Conservation (phyloP, 352 stramenopile species). For the Halophytophthora batemanensis region DNA sequence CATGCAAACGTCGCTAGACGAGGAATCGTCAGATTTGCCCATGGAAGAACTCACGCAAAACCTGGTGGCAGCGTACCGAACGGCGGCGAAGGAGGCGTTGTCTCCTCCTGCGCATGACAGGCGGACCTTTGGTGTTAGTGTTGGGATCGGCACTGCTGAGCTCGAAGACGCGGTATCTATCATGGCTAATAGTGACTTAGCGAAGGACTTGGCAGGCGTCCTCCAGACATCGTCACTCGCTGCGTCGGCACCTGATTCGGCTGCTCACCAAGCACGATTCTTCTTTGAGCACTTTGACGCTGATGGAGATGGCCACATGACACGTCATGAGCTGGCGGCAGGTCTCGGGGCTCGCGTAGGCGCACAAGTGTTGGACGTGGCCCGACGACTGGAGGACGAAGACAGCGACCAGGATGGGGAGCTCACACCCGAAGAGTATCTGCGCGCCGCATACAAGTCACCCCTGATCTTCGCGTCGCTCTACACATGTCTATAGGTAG, state of each 20-base stretch:
- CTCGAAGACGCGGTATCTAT: slow-evolving; percentile 14
- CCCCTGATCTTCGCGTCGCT: slow-evolving; percentile 36
- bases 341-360: not conserved
- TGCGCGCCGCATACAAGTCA: slow-evolving; percentile 29
- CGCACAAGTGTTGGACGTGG: slow-evolving; percentile 30
- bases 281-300: slow-evolving; percentile 41
- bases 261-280: slow-evolving; percentile 25
- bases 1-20: not conserved
- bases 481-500: slow-evolving; percentile 31
- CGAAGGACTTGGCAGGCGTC: slow-evolving; percentile 30
- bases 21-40: not conserved
- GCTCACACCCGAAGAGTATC: slow-evolving; percentile 34
- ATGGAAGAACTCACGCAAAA: not conserved
- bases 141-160: not conserved
- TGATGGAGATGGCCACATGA: slow-evolving; percentile 27
- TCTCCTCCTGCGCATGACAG: too few relatives aligned
- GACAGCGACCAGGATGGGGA: slow-evolving; percentile 38
- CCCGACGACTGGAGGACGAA: slow-evolving; percentile 34
- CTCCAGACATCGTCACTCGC: slow-evolving; percentile 8
- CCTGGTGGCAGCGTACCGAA: not conserved
- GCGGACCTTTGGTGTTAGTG: not conserved
- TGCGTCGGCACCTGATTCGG: not conserved
- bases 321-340: slow-evolving; percentile 16
- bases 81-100: too few relatives aligned
- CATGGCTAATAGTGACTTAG: slow-evolving; percentile 20